Conservation (phyloP, 208 protist species). For the Sergeia podlipaevii region DNA sequence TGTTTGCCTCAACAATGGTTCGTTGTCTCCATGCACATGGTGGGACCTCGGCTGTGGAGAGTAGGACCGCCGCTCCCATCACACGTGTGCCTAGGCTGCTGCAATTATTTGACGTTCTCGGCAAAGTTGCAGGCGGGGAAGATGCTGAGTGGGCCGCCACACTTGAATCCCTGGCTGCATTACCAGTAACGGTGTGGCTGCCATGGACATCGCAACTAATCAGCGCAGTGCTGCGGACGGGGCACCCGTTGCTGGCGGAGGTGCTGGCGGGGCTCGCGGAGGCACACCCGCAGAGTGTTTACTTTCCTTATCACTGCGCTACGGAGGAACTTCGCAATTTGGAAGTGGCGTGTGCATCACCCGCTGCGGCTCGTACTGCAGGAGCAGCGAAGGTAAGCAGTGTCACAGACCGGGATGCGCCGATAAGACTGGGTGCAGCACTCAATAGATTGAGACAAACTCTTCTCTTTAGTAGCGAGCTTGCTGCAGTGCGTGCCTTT, state of each 20-base stretch:
- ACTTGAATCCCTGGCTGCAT: background rate
- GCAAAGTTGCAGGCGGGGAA: background rate
- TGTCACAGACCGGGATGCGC: no score
- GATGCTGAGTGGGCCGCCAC: background rate
- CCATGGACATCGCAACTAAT: constrained; percentile 73
- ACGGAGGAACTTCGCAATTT: constrained; percentile 30
- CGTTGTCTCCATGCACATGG: background rate
- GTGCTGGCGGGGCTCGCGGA: constrained; percentile 44
- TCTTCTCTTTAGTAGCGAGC: constrained; percentile 12
- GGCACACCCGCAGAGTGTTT: constrained; percentile 67
- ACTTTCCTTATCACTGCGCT: constrained; percentile 69
- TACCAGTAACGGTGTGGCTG: constrained; percentile 23
- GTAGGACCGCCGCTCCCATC: background rate
- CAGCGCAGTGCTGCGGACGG: constrained; percentile 17
- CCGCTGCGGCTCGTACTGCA: background rate
- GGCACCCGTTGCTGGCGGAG: constrained; percentile 12
- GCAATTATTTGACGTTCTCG: constrained; percentile 13
- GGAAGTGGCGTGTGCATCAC: background rate
- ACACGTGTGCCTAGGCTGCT: constrained; percentile 1
- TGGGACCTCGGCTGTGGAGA: background rate
- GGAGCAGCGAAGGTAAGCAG: constrained; percentile 5
- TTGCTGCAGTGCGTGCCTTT: constrained; percentile 22
- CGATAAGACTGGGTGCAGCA: background rate
- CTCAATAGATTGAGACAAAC: constrained; percentile 1
- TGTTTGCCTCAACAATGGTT: constrained; percentile 2